Percentiles rank a stretch among this genome's conserved stretches.
Conservation (phyloP, 345 rosid genomes). For the Linum usitatissimum region DNA sequence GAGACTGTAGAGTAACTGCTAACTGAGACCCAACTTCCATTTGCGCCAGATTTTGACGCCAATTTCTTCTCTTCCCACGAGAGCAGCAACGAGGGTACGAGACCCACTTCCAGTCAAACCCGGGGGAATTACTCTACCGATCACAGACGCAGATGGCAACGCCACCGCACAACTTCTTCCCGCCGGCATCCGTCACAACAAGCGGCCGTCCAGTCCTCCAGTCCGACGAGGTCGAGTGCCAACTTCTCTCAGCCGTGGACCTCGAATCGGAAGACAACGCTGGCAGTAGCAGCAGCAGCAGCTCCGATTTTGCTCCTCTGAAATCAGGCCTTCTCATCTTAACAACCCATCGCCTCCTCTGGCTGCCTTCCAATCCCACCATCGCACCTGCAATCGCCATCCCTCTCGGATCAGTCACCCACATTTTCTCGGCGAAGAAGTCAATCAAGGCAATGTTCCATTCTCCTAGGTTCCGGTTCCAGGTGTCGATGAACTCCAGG, state of each 20-base stretch:
- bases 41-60: too few relatives aligned
- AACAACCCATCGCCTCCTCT: slow-evolving; percentile 83
- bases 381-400: slow-evolving; percentile 22
- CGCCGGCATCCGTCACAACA: slow-evolving; percentile 34
- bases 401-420: slow-evolving; percentile 41
- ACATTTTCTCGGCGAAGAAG: slow-evolving; percentile 47
- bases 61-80: too few relatives aligned
- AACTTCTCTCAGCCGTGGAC: slow-evolving; percentile 70
- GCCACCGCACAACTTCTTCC: slow-evolving; percentile 14
- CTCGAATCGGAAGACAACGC: slow-evolving; percentile 46
- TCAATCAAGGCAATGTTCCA: slow-evolving; percentile 73
- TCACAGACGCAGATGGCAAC: slow-evolving; percentile 2
- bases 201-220: slow-evolving; percentile 78
- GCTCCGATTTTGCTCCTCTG: slow-evolving; percentile 25
- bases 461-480: slow-evolving; percentile 77
- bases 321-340: slow-evolving; percentile 58
- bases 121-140: too few relatives aligned
- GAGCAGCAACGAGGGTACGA: too few relatives aligned
- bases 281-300: neutral
- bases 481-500: slow-evolving; percentile 34
- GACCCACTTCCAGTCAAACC: too few relatives aligned
- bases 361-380: slow-evolving; percentile 49
- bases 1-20: too few relatives aligned
- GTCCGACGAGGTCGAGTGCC: slow-evolving; percentile 57
- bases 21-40: too few relatives aligned